Conservation (phyloP, 805 yeast species). For the Starmerella scarabaei region DNA sequence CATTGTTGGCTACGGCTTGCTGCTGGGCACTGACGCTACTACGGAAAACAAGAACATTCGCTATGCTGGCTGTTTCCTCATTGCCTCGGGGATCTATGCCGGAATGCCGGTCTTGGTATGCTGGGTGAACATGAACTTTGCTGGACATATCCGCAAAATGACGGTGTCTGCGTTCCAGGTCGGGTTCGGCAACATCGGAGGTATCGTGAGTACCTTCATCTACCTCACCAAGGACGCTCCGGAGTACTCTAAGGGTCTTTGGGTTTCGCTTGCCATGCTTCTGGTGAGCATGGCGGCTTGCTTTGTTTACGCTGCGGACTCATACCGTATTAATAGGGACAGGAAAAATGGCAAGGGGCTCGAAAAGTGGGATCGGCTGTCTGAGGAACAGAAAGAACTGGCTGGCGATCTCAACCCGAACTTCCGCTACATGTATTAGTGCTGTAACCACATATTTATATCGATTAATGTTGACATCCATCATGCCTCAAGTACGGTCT, state of each 20-base stretch:
- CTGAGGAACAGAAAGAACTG: conserved; percentile 17
- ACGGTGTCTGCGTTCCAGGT: conserved; percentile 49
- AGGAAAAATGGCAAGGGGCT: conserved; percentile 21
- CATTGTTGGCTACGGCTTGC: conserved; percentile 43
- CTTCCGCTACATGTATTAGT: conserved; percentile 26
- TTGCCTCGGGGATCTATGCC: conserved; percentile 46
- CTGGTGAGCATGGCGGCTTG: conserved; percentile 31
- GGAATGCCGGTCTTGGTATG: conserved; percentile 60
- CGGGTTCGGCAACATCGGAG: conserved; percentile 66
- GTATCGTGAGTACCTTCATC: conserved; percentile 48
- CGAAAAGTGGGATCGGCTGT: conserved; percentile 19
- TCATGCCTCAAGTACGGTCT: too few relatives aligned
- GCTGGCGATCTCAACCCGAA: conserved; percentile 28
- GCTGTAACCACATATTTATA: too few relatives aligned
- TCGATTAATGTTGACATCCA: too few relatives aligned
- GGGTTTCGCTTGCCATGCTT: conserved; percentile 38
- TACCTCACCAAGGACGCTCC: conserved; percentile 48
- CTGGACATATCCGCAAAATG: conserved; percentile 49
- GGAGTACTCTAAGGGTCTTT: conserved; percentile 42
- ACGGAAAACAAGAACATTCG: conserved; percentile 31
- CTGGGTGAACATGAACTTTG: conserved; percentile 50
- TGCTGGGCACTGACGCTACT: conserved; percentile 34
- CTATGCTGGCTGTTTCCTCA: conserved; percentile 52
- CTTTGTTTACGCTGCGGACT: conserved; percentile 28
- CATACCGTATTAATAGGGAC: conserved; percentile 23